Percentiles rank a stretch among this genome's conserved stretches.
Conservation (phyloP, 1,284 basidiomycete genomes). For the Rhodotorula sp. region DNA sequence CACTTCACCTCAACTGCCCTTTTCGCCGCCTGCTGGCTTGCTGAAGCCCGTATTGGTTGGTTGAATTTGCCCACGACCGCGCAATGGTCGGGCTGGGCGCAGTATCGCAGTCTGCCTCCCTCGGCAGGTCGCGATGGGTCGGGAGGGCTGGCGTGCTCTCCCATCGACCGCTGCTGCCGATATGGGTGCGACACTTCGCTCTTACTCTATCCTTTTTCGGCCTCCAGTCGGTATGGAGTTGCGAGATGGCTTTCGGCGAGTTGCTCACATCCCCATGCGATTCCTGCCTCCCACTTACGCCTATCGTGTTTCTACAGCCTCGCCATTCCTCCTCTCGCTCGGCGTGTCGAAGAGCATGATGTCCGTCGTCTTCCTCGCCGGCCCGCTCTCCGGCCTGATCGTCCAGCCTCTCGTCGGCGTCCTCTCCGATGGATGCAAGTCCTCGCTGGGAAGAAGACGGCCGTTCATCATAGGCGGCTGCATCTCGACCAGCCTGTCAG, state of each 20-base stretch:
- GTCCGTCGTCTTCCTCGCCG: slow-evolving; percentile 50
- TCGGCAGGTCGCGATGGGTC: slow-evolving; percentile 25
- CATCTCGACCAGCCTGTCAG: slow-evolving; percentile 44
- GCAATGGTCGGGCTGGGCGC: slow-evolving; percentile 14
- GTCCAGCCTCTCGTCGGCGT: slow-evolving; percentile 49
- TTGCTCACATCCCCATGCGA: background rate
- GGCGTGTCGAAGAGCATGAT: slow-evolving; percentile 42
- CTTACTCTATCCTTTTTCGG: slow-evolving; percentile 26
- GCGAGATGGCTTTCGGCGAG: slow-evolving; percentile 41
- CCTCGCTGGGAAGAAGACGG: slow-evolving; percentile 47
- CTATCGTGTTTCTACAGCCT: slow-evolving; percentile 15
- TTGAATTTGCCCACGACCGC: background rate
- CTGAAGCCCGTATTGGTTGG: too few relatives aligned
- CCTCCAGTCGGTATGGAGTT: slow-evolving; percentile 43
- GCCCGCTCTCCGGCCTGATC: slow-evolving; percentile 41
- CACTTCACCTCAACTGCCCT: too few relatives aligned
- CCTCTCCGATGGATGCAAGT: slow-evolving; percentile 48
- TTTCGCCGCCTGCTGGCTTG: too few relatives aligned
- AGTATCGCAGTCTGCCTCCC: background rate
- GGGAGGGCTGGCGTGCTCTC: slow-evolving; percentile 25
- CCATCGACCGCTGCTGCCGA: slow-evolving; percentile 11
- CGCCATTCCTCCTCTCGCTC: slow-evolving; percentile 45
- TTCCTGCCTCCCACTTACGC: background rate
- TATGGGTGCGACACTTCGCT: slow-evolving; percentile 13
- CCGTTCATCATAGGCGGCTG: slow-evolving; percentile 48